Conservation (phyloP, 2,329 filamentous ascomycete species). For the Ophiocordyceps camponoti-rufipedis region DNA sequence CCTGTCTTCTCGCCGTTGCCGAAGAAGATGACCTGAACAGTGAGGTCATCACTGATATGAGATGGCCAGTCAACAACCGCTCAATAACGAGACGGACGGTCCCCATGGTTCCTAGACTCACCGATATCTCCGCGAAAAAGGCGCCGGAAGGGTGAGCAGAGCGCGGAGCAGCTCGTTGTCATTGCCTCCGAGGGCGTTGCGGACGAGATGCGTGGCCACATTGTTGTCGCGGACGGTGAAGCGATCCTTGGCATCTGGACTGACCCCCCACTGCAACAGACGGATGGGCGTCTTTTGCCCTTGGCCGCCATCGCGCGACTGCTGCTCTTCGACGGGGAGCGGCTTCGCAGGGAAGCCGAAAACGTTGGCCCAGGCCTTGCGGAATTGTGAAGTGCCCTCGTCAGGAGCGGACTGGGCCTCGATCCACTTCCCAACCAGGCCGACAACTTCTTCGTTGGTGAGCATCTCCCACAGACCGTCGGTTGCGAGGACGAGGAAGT, state of each 20-base stretch:
- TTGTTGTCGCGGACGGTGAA: slow-evolving; percentile 94
- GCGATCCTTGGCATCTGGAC: slow-evolving; percentile 52
- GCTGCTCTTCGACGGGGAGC: slow-evolving; percentile 56
- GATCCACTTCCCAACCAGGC: slow-evolving; percentile 91
- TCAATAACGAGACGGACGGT: no score
- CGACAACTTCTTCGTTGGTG: slow-evolving; percentile 94
- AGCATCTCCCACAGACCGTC: slow-evolving; percentile 99
- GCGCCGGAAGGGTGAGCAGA: slow-evolving; percentile 75
- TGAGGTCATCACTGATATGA: slow-evolving; percentile 62
- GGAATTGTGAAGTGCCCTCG: slow-evolving; percentile 44
- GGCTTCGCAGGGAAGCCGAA: slow-evolving; percentile 31
- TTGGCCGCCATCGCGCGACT: slow-evolving; percentile 15
- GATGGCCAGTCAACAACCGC: background rate
- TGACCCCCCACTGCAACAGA: slow-evolving; percentile 78
- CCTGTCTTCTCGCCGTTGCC: slow-evolving; percentile 63
- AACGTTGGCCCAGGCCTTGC: slow-evolving; percentile 47
- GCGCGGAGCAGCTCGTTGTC: slow-evolving; percentile 90
- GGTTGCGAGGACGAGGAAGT: slow-evolving; percentile 91
- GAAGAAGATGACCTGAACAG: slow-evolving; percentile 97
- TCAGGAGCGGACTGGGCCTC: slow-evolving; percentile 47
- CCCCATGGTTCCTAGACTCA: slow-evolving; percentile 15
- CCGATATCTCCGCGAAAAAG: slow-evolving; percentile 83
- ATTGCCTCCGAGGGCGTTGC: slow-evolving; percentile 85
- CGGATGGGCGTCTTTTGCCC: slow-evolving; percentile 81
- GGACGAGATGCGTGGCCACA: slow-evolving; percentile 82